A percentile compares a stretch with the other conserved stretches of the same genome.
These are phyloP conservation scores for Kodamaea leandrae DNA, from an alignment of 805 yeast genomes.

Conservation along the genomic window DNA sequence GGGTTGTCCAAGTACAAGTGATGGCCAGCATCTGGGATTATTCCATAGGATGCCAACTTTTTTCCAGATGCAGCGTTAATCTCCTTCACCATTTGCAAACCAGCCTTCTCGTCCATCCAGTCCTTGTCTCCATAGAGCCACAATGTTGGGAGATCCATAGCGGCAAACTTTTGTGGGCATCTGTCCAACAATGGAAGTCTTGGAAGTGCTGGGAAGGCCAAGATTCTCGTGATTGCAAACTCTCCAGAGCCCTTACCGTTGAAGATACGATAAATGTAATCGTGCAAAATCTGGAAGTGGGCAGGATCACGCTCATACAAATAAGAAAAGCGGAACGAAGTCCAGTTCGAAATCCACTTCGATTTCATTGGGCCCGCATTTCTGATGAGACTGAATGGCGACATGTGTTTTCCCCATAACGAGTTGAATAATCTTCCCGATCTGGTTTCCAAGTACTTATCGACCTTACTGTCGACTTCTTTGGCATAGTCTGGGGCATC, in stretches of 20 bases:
- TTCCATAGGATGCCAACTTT: conserved; percentile 30
- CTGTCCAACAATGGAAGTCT: conserved; percentile 57
- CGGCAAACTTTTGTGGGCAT: conserved; percentile 40
- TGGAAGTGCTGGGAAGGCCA: conserved; percentile 59
- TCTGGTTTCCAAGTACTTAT: conserved; percentile 12
- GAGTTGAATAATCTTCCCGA: conserved; percentile 18
- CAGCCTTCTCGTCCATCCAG: conserved; percentile 70
- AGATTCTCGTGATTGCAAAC: conserved; percentile 55
- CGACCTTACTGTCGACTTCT: conserved; percentile 11
- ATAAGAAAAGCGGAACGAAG: conserved; percentile 45
- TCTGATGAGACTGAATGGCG: conserved; percentile 55
- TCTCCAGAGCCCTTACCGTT: conserved; percentile 63
- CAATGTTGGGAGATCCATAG: conserved; percentile 43
- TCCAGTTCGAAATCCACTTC: conserved; percentile 51
- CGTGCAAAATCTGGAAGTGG: conserved; percentile 44
- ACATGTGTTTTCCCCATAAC: conserved; percentile 52
- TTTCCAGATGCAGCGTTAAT: conserved; percentile 22
- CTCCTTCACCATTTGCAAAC: conserved; percentile 31
- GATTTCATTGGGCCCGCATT: conserved; percentile 54
- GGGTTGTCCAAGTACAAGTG: conserved; percentile 55
- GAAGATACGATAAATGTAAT: conserved; percentile 53
- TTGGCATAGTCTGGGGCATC: conserved; percentile 6
- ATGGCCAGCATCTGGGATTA: conserved; percentile 49
- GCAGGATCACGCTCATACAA: conserved; percentile 31
- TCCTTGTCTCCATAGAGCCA: conserved; percentile 69